Percentiles rank a stretch among this genome's conserved stretches.
Conservation (phyloP, 2,329 filamentous ascomycete species). For the Epichloe gansuensis region DNA sequence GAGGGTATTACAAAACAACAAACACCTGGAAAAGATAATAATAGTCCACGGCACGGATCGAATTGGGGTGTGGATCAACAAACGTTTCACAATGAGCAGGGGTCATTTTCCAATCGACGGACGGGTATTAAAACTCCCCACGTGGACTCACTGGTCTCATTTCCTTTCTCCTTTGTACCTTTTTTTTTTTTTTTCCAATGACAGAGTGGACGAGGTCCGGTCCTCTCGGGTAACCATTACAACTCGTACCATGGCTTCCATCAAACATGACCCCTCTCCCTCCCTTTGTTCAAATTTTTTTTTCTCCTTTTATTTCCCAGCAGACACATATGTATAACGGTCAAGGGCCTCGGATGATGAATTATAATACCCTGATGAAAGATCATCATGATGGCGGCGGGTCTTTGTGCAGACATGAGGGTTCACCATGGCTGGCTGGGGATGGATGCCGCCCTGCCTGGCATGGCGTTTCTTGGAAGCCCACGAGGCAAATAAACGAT, state of each 20-base stretch:
- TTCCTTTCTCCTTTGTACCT: neutral
- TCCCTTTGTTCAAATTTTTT: neutral
- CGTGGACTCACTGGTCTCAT: neutral
- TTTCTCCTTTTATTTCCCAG: neutral
- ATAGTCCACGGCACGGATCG: neutral
- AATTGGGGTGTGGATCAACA: neutral
- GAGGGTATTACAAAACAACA: neutral
- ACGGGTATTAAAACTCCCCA: neutral
- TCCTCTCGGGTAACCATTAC: neutral
- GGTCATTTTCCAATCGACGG: neutral
- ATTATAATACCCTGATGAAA: neutral
- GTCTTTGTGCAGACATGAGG: neutral
- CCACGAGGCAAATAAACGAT: neutral
- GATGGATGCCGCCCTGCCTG: neutral
- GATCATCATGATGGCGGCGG: neutral
- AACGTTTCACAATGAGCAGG: constrained; percentile 1
- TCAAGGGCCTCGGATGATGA: neutral
- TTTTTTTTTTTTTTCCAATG: too few relatives aligned
- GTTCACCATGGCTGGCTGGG: neutral
- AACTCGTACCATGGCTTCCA: neutral
- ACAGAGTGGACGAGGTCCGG: neutral
- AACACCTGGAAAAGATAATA: neutral
- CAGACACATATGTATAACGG: neutral
- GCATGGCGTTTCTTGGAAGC: neutral
- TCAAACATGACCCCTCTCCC: too few relatives aligned